Conservation (phyloP, 2,329 filamentous ascomycete genomes). For the Ophiostoma sp. region DNA sequence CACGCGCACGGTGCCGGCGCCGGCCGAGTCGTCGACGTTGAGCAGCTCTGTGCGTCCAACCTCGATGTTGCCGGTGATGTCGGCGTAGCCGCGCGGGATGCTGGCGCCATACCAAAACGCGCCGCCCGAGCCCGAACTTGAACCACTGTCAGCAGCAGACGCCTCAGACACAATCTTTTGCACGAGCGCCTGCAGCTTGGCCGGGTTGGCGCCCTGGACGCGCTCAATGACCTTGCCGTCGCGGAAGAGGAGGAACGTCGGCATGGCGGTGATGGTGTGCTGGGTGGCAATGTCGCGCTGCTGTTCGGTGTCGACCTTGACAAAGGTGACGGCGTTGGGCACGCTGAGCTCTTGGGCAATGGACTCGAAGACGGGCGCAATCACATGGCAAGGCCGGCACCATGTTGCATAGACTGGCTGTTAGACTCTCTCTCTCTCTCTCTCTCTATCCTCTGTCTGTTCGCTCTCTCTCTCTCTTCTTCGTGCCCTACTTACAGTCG, state of each 20-base stretch:
- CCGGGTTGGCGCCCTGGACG: constrained; percentile 68
- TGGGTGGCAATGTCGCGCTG: constrained; percentile 67
- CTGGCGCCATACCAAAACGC: constrained; percentile 64
- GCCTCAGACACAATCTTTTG: constrained; percentile 66
- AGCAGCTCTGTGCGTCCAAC: constrained; percentile 74
- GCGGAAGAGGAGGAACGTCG: constrained; percentile 88
- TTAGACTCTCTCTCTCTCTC: neutral
- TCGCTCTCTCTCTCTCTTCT: neutral
- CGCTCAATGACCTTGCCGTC: constrained; percentile 62
- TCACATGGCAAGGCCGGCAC: constrained; percentile 77
- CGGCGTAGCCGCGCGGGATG: constrained; percentile 72
- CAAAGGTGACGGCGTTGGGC: constrained; percentile 70
- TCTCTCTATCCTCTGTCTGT: neutral
- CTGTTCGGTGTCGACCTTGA: constrained; percentile 56
- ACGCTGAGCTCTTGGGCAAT: constrained; percentile 66
- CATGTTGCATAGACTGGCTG: constrained; percentile 76
- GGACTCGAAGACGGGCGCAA: constrained; percentile 76
- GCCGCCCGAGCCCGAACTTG: constrained; percentile 35
- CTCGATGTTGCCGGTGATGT: constrained; percentile 80
- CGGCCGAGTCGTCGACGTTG: constrained; percentile 75
- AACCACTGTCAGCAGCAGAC: constrained; percentile 39
- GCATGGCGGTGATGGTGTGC: constrained; percentile 71
- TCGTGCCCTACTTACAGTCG: constrained; percentile 62
- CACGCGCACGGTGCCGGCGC: constrained; percentile 59
- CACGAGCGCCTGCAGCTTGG: constrained; percentile 64